phyloP scores from a whole-genome alignment of 1,284 basidiomycete genomes.

The Somion occarium region DNA sequence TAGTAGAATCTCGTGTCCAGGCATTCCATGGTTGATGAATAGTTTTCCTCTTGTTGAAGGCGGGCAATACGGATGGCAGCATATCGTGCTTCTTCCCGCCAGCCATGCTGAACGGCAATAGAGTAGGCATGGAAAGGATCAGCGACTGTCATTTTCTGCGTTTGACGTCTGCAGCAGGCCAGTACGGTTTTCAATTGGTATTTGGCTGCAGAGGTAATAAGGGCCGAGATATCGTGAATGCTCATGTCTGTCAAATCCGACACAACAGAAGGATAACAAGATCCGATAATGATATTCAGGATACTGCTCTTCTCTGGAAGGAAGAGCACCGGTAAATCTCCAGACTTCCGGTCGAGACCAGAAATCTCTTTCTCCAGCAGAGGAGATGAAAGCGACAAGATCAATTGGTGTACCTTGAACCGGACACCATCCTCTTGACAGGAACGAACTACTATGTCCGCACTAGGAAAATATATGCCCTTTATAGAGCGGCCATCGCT shows the following conservation, averaged over 20 bases:
- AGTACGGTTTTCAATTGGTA: not conserved
- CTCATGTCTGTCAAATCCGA: not conserved
- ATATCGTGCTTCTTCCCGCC: slow-evolving; percentile 5
- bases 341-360: not conserved
- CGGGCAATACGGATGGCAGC: not conserved
- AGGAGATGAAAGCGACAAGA: not conserved
- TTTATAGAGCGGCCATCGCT: too few species aligned
- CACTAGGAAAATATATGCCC: not conserved
- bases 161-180: not conserved
- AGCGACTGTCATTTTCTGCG: not conserved
- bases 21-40: not conserved
- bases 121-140: not conserved
- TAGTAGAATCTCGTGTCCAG: not conserved
- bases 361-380: not conserved
- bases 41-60: not conserved
- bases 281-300: not conserved
- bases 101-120: not conserved
- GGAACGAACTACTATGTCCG: not conserved
- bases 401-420: not conserved
- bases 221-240: not conserved
- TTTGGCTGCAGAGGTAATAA: not conserved
- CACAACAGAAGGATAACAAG: not conserved
- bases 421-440: not conserved
- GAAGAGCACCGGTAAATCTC: not conserved
- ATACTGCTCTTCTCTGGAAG: not conserved